Base-by-base conservation (phyloP, 352 stramenopile genomes). In the Phytopythium helicoides region DNA sequence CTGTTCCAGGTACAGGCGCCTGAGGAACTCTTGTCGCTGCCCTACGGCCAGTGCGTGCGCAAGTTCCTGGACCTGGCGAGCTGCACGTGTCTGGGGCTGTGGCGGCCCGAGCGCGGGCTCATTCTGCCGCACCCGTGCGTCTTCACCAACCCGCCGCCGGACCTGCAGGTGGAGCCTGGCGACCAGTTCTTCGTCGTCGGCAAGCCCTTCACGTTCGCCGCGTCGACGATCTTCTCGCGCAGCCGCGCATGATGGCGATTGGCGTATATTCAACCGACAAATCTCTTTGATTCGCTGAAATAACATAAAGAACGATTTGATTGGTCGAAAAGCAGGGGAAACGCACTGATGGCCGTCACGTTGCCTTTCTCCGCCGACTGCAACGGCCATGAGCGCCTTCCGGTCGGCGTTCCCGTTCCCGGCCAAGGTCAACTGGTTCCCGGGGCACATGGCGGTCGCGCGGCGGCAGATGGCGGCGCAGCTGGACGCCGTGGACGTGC, bases 341-440 rank as follows among this genome's bases (percentile, higher is more conserved):
- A 40, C 4, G 15, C 35, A 56, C 50, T 65, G 52, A 60, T 52
- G 41, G 38, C 12, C 38, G 16, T 38, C 49, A 40, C 23, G n/a
- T 25, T 22, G 6, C 26, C 16, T 28, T 10, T 41, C 38, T 33
- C n/a, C 19, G 14, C 23, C 35, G 33, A 52, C 31, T 22, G 25
- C 39, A 59, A 33, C 28, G 39, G 64, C 15, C 15, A 88, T 91
- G 76, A 87, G 66, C 47, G 66, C 54, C 49, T 89, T 92, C 65
- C 77, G 82, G 40, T 78, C 67, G 65, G 85, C 79, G 66, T 92
- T 92, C 60, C 57, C 81, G 69, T 87, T 83, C 44, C 80, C 80
- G 19, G 62, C 66, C 56, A 90, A 92, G 68, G 85, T 94, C 48
- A 94, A 94, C 54, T 95, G 85, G 85, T 95, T 95, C 55, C 85